Percentiles rank a stretch among this genome's conserved stretches.
Evolutionary conservation across 1,284 basidiomycete species (phyloP).

Genomic region (Malassezia japonica): DNA sequence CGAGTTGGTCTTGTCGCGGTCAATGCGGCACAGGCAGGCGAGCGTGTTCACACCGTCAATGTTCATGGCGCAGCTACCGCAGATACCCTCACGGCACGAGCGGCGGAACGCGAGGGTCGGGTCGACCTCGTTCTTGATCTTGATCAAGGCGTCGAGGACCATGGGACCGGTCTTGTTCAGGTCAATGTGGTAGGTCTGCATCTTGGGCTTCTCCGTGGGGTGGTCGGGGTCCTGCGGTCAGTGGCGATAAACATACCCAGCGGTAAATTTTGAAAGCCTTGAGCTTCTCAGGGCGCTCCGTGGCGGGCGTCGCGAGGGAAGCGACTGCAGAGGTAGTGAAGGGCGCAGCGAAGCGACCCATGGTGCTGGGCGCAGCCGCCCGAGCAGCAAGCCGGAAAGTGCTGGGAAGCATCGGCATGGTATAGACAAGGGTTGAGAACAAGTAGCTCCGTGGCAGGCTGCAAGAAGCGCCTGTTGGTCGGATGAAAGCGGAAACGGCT

Average conservation of each 20-base stretch:
- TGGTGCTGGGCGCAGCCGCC: neutral
- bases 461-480: neutral
- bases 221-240: slow-evolving; percentile 71
- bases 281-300: slow-evolving; percentile 30
- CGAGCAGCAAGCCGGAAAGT: slow-evolving; percentile 5
- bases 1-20: slow-evolving; percentile 60
- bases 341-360: slow-evolving; percentile 16
- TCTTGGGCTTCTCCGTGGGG: slow-evolving; percentile 77
- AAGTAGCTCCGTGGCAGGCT: neutral
- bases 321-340: slow-evolving; percentile 34
- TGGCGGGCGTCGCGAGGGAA: slow-evolving; percentile 37
- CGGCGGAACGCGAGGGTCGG: slow-evolving; percentile 91
- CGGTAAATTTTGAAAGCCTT: slow-evolving; percentile 48
- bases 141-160: slow-evolving; percentile 82
- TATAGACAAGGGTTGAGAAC: neutral
- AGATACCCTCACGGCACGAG: slow-evolving; percentile 95
- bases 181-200: slow-evolving; percentile 87
- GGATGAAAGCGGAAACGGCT: slow-evolving; percentile 12
- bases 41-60: slow-evolving; percentile 91
- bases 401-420: slow-evolving; percentile 10
- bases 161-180: slow-evolving; percentile 92
- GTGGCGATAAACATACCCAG: slow-evolving; percentile 23
- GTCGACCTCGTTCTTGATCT: slow-evolving; percentile 98
- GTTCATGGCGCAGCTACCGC: slow-evolving; percentile 98
- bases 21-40: slow-evolving; percentile 91